Evolutionary conservation across 805 yeast genomes (phyloP).

Genomic region (Tetrapisispora namnaoensis): DNA sequence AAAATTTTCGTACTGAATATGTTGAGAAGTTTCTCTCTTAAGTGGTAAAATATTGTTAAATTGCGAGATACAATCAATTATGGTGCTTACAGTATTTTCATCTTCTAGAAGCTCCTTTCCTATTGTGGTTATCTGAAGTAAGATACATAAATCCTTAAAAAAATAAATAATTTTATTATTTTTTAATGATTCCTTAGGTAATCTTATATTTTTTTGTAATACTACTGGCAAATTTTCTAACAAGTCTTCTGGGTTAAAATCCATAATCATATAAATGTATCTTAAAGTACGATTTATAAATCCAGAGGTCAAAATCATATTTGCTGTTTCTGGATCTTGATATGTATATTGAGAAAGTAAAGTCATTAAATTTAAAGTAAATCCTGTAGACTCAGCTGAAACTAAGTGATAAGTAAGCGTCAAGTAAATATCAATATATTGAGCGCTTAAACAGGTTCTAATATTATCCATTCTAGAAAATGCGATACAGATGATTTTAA

Average conservation of each 20-base stretch:
- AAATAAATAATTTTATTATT: constrained; percentile 25
- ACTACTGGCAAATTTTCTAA: constrained; percentile 18
- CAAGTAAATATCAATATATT: constrained; percentile 79
- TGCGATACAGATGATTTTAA: constrained; percentile 15
- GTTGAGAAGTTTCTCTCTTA: constrained; percentile 64
- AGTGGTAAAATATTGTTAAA: constrained; percentile 45
- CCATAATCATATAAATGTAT: constrained; percentile 23
- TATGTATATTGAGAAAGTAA: constrained; percentile 24
- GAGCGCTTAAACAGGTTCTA: constrained; percentile 43
- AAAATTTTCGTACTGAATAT: constrained; percentile 84
- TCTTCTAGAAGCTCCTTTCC: constrained; percentile 31
- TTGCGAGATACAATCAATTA: constrained; percentile 20
- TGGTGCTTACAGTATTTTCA: constrained; percentile 9
- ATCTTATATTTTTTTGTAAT: constrained; percentile 15
- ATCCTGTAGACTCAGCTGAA: constrained; percentile 17
- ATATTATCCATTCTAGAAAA: constrained; percentile 35
- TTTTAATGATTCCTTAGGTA: constrained; percentile 22
- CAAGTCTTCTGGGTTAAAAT: constrained; percentile 21
- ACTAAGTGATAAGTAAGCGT: constrained; percentile 27
- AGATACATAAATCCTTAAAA: constrained; percentile 51
- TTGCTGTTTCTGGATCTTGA: constrained; percentile 23
- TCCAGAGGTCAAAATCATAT: constrained; percentile 18
- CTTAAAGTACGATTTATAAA: constrained; percentile 23
- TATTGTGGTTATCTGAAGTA: constrained; percentile 59
- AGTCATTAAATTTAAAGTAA: constrained; percentile 20